Evolutionary conservation across 352 stramenopile species (phyloP), one percentile per base, ranked within the genome.

Genomic region (Pythium sp.): DNA sequence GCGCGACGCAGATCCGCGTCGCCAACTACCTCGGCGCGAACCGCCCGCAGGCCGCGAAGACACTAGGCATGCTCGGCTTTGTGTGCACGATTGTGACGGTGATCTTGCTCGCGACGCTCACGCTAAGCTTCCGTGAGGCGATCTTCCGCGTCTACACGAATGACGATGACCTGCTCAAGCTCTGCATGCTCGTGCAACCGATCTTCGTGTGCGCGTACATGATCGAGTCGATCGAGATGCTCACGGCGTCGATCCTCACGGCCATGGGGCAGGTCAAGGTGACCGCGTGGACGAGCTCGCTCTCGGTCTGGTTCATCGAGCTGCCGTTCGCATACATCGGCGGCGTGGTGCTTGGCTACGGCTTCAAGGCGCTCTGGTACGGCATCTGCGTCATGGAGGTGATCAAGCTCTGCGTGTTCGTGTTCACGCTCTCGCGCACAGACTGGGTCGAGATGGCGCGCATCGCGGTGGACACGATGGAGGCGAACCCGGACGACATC

Each of bases 1-100:
- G 82, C 28, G 86, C 84, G 5, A 91, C 86, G 30, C 87, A 94
- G 68, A 87, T 91, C 26, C 82, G 84, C 1, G 84, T 93, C 30
- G 83, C 87, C 32, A 93, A 92, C 66, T 87, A 92, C 60, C 62
- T 94, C 2, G 87, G 87, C 18, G 83, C 83, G 28, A 87, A 86
- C 67, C 82, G 83, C 24, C 84, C 87, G 3, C 79, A 86, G 30
- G 79, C 80, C 18, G 87, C 87, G 28, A 79, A 86, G 71, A 76
- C 82, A 51, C 58, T 94, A 7, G 79, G 66, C 2, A 78, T 87
- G 55, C 72, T 94, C 2, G 87, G 87, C 5, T 87, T 93, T 46
- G 53, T 67, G 8, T 91, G 81, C 62, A 92, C 84, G 12, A 63
- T 89, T 3, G 60, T 73, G 1, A 84, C 74, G 3, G 82, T 94